These are phyloP conservation scores for Phaeosphaeria sp. DNA, from an alignment of 2,329 filamentous ascomycete genomes.

Conservation along the genomic window DNA sequence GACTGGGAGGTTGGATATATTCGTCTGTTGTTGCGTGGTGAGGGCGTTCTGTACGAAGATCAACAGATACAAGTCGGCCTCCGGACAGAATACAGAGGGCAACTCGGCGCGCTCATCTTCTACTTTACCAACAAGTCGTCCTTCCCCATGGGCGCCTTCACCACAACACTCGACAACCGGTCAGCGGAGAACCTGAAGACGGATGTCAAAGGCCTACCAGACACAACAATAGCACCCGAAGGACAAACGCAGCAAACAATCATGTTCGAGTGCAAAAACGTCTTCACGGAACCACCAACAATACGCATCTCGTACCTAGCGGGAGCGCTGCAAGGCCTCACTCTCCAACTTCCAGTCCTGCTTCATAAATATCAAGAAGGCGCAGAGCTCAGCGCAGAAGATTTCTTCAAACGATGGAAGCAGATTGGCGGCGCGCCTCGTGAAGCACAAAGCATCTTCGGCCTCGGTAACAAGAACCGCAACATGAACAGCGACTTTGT, in stretches of 20 bases:
- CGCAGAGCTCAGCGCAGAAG: constrained; percentile 82
- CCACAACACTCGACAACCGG: constrained; percentile 84
- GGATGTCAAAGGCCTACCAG: constrained; percentile 87
- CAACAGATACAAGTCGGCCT: constrained; percentile 91
- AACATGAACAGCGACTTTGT: constrained; percentile 77
- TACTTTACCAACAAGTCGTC: constrained; percentile 97
- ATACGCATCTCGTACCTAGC: constrained; percentile 94
- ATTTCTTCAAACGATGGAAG: constrained; percentile 99
- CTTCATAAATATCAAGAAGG: constrained; percentile 98
- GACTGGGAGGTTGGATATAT: constrained; percentile 94
- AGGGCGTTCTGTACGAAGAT: constrained; percentile 94
- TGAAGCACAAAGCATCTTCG: constrained; percentile 88
- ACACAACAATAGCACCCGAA: constrained; percentile 76
- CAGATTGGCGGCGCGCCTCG: constrained; percentile 90
- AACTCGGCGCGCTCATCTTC: constrained; percentile 92
- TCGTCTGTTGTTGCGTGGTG: constrained; percentile 76
- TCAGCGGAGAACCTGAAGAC: constrained; percentile 74
- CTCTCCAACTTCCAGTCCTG: constrained; percentile 84
- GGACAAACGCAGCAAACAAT: constrained; percentile 90
- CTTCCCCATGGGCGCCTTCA: constrained; percentile 85
- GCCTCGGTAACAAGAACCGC: constrained; percentile 64
- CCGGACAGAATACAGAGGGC: constrained; percentile 92
- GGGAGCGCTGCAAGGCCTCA: constrained; percentile 89
- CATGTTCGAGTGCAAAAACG: constrained; percentile 85
- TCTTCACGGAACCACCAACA: constrained; percentile 85